Base-by-base conservation (phyloP, 345 rosid genomes). In the Trapa bicornis region DNA sequence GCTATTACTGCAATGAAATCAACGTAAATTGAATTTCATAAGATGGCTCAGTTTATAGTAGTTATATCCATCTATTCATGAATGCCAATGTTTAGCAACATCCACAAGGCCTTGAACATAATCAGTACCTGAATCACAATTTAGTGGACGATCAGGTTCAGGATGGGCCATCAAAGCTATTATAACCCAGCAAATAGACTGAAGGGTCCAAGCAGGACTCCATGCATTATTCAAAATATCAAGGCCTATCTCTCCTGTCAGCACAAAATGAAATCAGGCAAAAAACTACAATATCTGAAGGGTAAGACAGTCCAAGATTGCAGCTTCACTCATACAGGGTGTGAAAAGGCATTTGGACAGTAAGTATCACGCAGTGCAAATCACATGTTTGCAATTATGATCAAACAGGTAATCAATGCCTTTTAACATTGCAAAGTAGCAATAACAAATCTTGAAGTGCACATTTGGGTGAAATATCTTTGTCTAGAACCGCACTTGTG, bases 161-260 rank as follows among this genome's bases (percentile, higher is more conserved):
- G 97, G 99, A 71, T 94, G 97, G 60, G 97, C 99, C 97, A 94
- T 91, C 82, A 94, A 76, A 70, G 97, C 96, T 56, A 94, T 91
- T 77, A 94, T 89, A 29, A 96, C 99, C 78, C 94, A 86, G 78
- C 98, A 95, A 66, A 95, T 97, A 54, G 96, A 94, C 78, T 94
- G 96, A 69, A 91, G 91, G 4, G 97, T 94, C 97, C 99, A 94
- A n/a, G 99, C 97, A 1, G 99, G 97, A 72, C 96, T 94, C 99
- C 97, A 95, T 37, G 99, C 97, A 73, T 87, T 95, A 85, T 95
- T 95, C 90, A 94, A 83, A 73, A 94, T 91, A 73, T 94, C 99
- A 60, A 94, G 89, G 72, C 97, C 91, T 77, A 94, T 91, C 76
- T 94, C 99, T 43, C 99, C 96, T 0, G 99, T 94, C 96, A 91